Base-by-base conservation (phyloP, 208 protist species). In the Herpetomonas tarakana region DNA sequence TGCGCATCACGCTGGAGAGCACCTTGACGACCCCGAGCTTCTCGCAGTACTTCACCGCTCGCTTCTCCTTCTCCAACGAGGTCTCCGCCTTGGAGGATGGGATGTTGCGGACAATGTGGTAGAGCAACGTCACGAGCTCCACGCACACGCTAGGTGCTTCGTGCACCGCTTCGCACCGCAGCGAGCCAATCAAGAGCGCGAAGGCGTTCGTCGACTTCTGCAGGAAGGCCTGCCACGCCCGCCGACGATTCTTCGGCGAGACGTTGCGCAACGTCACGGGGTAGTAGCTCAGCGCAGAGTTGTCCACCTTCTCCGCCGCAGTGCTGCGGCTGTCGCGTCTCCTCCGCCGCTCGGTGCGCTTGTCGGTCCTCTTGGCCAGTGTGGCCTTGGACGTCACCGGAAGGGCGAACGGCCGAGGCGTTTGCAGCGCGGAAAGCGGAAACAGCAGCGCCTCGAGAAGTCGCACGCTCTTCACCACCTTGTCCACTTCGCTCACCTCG, bases 81-180 rank as follows among this genome's bases (percentile, higher is more conserved):
- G 58, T 35, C 31, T 59, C 1, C 69, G 9, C 57, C 11, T 68
- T 65, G 6, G 39, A 16, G 16, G 27, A 44, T 26, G 52, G 59
- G 12, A 77, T 68, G 39, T 65, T 68, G 26, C 68, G 73, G 25
- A 91, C 60, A 2, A 93, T 60, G 53, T 91, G 91, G 68, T 91
- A 93, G 9, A 93, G 41, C 21, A 91, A 49, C 7, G 81, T 84
- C 18, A 90, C 58, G 19, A 91, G 16, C 7, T 62, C 66, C 24
- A 69, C 67, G 0, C 55, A 76, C 16, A 80, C 74, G 3, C 74
- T 53, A 2, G 66, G 53, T 41, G 81, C 76, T 2, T 52, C 51
- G 22, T 62, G 26, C 7, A 84, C 68, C 35, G 81, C 38, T 24
- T 82, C 72, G 28, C 71, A 75, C 0, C 76, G 76, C 22, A 69